phyloP scores from a whole-genome alignment of 768 basidiomycete genomes.

The Chalciporus chontae region DNA sequence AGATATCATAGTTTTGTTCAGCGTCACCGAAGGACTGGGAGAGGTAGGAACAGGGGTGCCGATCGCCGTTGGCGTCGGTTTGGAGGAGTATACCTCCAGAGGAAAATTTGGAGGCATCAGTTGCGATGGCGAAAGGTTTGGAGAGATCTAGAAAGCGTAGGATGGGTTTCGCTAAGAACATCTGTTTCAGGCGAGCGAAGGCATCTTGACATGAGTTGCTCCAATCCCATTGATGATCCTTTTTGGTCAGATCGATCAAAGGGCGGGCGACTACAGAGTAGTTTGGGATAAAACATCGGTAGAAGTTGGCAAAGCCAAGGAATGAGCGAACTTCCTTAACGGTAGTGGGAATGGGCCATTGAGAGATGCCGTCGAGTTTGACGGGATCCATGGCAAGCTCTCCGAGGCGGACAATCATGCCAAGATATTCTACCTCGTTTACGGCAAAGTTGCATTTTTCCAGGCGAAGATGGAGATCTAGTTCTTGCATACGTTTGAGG shows the following conservation, averaged over 20 bases:
- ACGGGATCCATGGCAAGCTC: conserved; percentile 31
- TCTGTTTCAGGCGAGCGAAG: not conserved
- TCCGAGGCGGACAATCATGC: not conserved
- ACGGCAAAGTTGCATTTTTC: conserved; percentile 23
- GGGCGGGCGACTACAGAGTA: conserved; percentile 33
- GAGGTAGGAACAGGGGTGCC: not conserved
- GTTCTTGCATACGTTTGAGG: conserved; percentile 25
- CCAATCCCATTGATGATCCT: not conserved
- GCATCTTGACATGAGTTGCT: not conserved
- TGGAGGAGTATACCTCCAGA: not conserved
- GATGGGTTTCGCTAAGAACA: not conserved
- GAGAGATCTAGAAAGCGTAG: conserved; percentile 2
- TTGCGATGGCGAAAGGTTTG: conserved; percentile 1
- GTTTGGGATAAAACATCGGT: conserved; percentile 27
- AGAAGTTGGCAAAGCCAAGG: conserved; percentile 13
- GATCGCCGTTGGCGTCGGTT: not conserved
- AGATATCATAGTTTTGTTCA: conserved; percentile 30
- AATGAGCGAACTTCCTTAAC: not conserved
- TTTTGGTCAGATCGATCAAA: not conserved
- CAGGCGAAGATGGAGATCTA: conserved; percentile 34
- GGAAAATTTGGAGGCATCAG: not conserved
- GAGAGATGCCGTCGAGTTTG: conserved; percentile 33
- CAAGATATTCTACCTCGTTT: not conserved
- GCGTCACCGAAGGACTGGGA: conserved; percentile 9
- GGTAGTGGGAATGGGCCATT: conserved; percentile 25